Evolutionary conservation across 495 filamentous ascomycete genomes (phyloP).

Genomic region (Extremus antarcticus): DNA sequence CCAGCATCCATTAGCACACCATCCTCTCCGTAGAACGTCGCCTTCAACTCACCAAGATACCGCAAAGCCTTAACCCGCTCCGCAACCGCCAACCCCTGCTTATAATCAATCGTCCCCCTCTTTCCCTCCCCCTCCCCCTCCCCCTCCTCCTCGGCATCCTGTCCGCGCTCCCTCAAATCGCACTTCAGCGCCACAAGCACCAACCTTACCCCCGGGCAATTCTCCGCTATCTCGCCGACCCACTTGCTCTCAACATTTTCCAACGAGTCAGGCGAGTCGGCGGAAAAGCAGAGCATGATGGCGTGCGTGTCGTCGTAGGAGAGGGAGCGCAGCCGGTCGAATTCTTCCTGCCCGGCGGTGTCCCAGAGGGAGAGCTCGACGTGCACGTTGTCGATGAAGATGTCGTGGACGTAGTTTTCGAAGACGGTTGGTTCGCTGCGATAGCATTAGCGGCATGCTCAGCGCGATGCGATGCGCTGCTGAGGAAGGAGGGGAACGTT

Average conservation of each 20-base stretch:
- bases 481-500: slow-evolving; percentile 27
- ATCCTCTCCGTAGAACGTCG: too few relatives aligned
- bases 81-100: slow-evolving; percentile 85
- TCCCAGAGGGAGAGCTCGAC: slow-evolving; percentile 98
- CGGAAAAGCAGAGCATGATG: slow-evolving; percentile 96
- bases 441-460: slow-evolving; percentile 23
- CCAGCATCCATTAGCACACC: too few relatives aligned
- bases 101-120: slow-evolving; percentile 76
- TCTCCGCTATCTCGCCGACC: slow-evolving; percentile 94
- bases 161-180: slow-evolving; percentile 68
- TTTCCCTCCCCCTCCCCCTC: slow-evolving; percentile 40
- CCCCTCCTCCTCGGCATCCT: slow-evolving; percentile 46
- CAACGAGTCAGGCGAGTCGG: slow-evolving; percentile 89
- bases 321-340: slow-evolving; percentile 86
- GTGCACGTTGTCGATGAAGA: slow-evolving; percentile 92
- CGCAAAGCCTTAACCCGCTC: slow-evolving; percentile 78
- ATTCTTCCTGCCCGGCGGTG: slow-evolving; percentile 97
- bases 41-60: slow-evolving; percentile 73
- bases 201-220: slow-evolving; percentile 86
- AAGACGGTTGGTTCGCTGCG: slow-evolving; percentile 88
- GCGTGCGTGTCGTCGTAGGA: slow-evolving; percentile 97
- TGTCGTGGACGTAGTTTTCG: slow-evolving; percentile 99
- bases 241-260: slow-evolving; percentile 98
- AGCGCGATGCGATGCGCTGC: slow-evolving; percentile 13
- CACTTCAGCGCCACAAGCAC: slow-evolving; percentile 97